Percentiles rank a stretch among this genome's conserved stretches.
These are phyloP conservation scores for Linnemannia zychae DNA, from an alignment of 192 early-diverging fungal species.

Conservation along the genomic window DNA sequence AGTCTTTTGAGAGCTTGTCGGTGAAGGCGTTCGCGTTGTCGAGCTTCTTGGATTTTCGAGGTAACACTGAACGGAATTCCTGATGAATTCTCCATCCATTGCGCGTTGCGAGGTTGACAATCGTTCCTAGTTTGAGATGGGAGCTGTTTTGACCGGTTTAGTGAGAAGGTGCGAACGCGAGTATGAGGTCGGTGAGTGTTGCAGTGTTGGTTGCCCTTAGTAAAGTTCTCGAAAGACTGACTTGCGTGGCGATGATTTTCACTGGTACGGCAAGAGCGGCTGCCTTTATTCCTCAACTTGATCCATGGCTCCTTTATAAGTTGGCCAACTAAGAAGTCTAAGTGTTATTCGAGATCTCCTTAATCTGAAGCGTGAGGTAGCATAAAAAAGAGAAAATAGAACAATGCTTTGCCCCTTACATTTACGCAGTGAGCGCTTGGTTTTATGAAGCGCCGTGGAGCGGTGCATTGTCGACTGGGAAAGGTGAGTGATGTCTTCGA, in stretches of 20 bases:
- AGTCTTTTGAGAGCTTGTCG: conserved; percentile 5
- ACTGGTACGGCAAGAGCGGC: neutral
- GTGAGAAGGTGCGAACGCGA: neutral
- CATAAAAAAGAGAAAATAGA: neutral
- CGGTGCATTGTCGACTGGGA: neutral
- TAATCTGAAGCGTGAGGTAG: neutral
- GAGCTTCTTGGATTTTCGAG: neutral
- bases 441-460: neutral
- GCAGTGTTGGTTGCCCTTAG: neutral
- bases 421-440: neutral
- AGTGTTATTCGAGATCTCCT: neutral
- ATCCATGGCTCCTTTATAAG: neutral
- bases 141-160: neutral
- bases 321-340: neutral
- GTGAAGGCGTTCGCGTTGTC: conserved; percentile 11
- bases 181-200: neutral
- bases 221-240: neutral
- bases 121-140: neutral
- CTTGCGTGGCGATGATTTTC: neutral
- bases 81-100: neutral
- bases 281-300: neutral
- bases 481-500: neutral
- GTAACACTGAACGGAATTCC: neutral
- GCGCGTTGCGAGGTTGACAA: too few species aligned
- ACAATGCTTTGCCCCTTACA: neutral